Evolutionary conservation across 116 monocot genomes (phyloP).

Genomic region (Zostera marina): DNA sequence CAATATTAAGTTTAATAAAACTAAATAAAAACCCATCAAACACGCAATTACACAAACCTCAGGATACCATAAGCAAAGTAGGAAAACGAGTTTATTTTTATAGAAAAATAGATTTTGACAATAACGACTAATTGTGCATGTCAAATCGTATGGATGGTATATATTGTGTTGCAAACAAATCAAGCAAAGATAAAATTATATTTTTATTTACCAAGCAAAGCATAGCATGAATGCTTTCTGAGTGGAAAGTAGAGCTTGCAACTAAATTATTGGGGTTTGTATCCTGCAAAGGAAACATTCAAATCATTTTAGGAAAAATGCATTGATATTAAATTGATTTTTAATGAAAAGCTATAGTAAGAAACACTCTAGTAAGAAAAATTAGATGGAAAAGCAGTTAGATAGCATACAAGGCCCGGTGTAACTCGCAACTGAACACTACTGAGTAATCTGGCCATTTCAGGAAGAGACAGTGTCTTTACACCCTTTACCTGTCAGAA

Average conservation of each 20-base stretch:
- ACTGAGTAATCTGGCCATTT: conserved; percentile 70
- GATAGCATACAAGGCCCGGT: conserved; percentile 65
- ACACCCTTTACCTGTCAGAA: conserved; percentile 76
- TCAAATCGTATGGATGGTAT: neutral
- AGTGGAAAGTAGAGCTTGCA: conserved; percentile 76
- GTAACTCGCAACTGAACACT: conserved; percentile 64
- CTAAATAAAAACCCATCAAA: neutral
- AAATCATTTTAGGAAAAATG: neutral
- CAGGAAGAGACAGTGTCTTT: conserved; percentile 64
- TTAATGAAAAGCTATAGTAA: conserved; percentile 2
- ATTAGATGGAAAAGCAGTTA: conserved; percentile 3
- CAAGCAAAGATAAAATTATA: neutral
- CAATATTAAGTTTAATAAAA: neutral
- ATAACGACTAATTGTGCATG: neutral
- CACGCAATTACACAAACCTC: neutral
- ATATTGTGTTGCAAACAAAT: neutral
- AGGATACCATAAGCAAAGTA: too few relatives aligned
- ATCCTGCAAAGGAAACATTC: conserved; percentile 40
- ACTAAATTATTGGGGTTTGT: conserved; percentile 88
- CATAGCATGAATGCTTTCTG: conserved; percentile 58
- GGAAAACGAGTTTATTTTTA: neutral
- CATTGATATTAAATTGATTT: neutral
- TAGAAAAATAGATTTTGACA: too few relatives aligned
- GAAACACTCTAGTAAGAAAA: neutral
- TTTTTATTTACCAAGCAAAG: conserved; percentile 72